A percentile compares a stretch with the other conserved stretches of the same genome.
Conservation (phyloP, 2,329 filamentous ascomycete genomes). For the Ambrosiella beaveri region DNA sequence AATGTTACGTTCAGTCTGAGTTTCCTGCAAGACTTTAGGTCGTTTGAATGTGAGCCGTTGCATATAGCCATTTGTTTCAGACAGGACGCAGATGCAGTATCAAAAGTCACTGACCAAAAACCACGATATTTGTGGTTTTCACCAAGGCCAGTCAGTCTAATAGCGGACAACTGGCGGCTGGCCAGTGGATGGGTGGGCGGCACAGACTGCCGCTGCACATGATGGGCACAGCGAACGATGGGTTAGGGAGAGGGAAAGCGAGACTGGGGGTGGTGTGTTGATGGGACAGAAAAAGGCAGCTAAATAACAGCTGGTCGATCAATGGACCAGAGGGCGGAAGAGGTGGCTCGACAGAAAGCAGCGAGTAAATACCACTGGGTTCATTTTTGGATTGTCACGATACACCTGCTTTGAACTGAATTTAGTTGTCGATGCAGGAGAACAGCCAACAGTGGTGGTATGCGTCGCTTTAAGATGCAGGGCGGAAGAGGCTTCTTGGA, state of each 20-base stretch:
- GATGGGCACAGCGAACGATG: conserved; percentile 3
- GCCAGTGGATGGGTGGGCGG: neutral
- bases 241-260: neutral
- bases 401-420: neutral
- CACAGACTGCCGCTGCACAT: conserved; percentile 6
- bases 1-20: neutral
- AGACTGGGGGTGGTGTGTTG: neutral
- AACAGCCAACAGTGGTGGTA: too few species aligned
- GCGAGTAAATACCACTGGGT: conserved; percentile 1
- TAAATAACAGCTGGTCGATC: neutral
- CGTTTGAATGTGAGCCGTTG: too few species aligned
- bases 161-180: neutral
- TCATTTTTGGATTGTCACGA: neutral
- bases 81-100: too few species aligned
- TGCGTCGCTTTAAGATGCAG: too few species aligned
- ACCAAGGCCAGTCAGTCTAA: neutral
- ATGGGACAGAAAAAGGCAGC: conserved; percentile 1
- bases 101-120: neutral
- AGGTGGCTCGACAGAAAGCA: neutral
- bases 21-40: neutral
- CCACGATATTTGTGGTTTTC: neutral
- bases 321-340: neutral
- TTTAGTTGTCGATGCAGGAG: too few species aligned
- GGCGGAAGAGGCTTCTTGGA: too few species aligned
- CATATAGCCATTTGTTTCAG: too few species aligned